Conservation (phyloP, 345 rosid genomes). For the Melaleuca quinquenervia region DNA sequence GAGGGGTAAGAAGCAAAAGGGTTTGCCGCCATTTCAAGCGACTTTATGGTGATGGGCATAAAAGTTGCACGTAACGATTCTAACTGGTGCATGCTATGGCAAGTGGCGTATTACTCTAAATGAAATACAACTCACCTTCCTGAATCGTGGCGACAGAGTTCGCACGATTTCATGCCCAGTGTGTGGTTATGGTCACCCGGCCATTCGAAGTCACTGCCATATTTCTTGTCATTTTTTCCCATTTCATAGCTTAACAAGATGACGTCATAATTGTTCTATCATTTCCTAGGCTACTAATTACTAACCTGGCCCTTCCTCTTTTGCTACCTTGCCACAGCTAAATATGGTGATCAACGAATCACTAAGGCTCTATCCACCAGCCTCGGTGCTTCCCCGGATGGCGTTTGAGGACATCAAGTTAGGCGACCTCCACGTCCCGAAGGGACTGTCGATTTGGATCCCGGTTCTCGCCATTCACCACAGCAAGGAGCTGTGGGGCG, state of each 20-base stretch:
- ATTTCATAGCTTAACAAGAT: not conserved
- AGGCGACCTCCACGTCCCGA: slow-evolving; percentile 70
- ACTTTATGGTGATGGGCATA: not conserved
- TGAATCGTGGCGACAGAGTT: not conserved
- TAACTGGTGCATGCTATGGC: not conserved
- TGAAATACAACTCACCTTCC: not conserved
- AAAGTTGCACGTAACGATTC: not conserved
- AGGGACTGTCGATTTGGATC: slow-evolving; percentile 90
- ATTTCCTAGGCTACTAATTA: not conserved
- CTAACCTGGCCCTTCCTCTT: not conserved
- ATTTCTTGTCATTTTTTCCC: not conserved
- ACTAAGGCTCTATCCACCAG: slow-evolving; percentile 87
- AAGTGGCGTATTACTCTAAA: not conserved
- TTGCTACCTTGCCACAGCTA: slow-evolving; percentile 28
- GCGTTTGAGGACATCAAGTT: slow-evolving; percentile 80
- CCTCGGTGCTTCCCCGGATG: slow-evolving; percentile 78
- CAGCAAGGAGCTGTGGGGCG: slow-evolving; percentile 79
- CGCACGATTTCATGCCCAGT: not conserved
- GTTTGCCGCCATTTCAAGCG: not conserved
- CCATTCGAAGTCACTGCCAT: not conserved
- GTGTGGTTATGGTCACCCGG: not conserved
- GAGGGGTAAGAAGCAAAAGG: not conserved
- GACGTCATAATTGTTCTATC: not conserved
- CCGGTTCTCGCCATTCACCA: slow-evolving; percentile 93
- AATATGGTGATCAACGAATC: slow-evolving; percentile 88